Conservation (phyloP, 164 flowering plant genomes). For the Stephania japonica region DNA sequence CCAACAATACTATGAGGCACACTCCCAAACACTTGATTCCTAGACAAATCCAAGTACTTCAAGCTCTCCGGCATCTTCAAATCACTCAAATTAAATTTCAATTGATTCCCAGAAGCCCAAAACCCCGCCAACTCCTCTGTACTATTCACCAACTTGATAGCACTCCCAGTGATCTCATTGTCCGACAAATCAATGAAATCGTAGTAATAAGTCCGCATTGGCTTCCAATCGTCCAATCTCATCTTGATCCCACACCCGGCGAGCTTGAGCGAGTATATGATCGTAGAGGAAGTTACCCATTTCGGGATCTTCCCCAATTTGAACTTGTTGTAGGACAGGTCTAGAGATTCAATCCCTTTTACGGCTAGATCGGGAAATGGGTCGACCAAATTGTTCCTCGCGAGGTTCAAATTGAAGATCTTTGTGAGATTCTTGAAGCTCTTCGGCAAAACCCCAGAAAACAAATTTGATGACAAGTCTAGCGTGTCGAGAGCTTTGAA, state of each 20-base stretch:
- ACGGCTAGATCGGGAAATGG: constrained; percentile 69
- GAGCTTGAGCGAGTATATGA: constrained; percentile 64
- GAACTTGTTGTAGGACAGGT: constrained; percentile 55
- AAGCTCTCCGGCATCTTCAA: constrained; percentile 34
- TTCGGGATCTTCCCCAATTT: constrained; percentile 46
- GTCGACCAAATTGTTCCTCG: constrained; percentile 44
- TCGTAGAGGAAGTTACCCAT: constrained; percentile 67
- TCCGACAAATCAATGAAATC: constrained; percentile 66
- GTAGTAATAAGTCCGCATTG: constrained; percentile 52
- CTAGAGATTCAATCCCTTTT: constrained; percentile 61
- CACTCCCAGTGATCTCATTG: constrained; percentile 59
- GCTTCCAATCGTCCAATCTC: constrained; percentile 51
- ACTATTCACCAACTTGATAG: constrained; percentile 41
- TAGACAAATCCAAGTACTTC: constrained; percentile 54
- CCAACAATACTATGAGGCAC: constrained; percentile 41
- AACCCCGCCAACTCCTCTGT: constrained; percentile 49
- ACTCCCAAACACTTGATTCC: constrained; percentile 47
- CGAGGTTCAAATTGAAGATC: constrained; percentile 69
- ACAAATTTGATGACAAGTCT: constrained; percentile 48
- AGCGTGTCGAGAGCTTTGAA: constrained; percentile 52
- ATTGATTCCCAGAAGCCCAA: constrained; percentile 37
- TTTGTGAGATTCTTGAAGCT: constrained; percentile 56
- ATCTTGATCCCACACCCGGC: constrained; percentile 63
- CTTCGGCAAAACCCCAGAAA: constrained; percentile 51
- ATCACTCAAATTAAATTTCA: constrained; percentile 39